Evolutionary conservation across 495 filamentous ascomycete genomes (phyloP).

Genomic region (Daldinia childiae): DNA sequence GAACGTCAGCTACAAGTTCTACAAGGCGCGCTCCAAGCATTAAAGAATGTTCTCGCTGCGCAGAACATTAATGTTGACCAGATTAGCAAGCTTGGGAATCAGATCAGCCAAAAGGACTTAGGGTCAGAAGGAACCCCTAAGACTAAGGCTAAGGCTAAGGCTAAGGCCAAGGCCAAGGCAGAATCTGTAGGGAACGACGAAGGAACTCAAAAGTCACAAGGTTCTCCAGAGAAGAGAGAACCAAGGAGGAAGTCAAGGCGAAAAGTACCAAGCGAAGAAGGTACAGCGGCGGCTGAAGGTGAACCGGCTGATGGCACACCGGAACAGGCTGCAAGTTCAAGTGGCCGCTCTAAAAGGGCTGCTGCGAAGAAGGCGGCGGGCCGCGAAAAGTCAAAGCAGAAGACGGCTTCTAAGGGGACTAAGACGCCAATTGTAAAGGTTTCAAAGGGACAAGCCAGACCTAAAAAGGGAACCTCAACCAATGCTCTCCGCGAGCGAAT

Average conservation of each 20-base stretch:
- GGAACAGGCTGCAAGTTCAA: background rate
- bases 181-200: background rate
- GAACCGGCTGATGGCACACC: background rate
- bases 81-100: conserved; percentile 10
- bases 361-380: background rate
- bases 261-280: background rate
- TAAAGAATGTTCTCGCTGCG: conserved; percentile 40
- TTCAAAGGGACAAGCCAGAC: background rate
- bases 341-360: no score
- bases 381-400: background rate
- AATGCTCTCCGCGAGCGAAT: no score
- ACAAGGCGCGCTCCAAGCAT: conserved; percentile 34
- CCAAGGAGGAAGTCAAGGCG: background rate
- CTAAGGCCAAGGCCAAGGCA: conserved; percentile 8
- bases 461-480: background rate
- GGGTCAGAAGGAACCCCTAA: background rate
- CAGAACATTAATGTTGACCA: conserved; percentile 43
- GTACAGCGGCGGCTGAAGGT: background rate
- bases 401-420: background rate
- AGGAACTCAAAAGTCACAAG: background rate
- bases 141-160: conserved; percentile 14
- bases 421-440: background rate
- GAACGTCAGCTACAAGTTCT: conserved; percentile 37
- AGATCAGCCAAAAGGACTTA: background rate
- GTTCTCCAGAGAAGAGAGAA: background rate